These are phyloP conservation scores for Cyclocybe cylindracea DNA, from an alignment of 768 basidiomycete genomes.

Conservation along the genomic window DNA sequence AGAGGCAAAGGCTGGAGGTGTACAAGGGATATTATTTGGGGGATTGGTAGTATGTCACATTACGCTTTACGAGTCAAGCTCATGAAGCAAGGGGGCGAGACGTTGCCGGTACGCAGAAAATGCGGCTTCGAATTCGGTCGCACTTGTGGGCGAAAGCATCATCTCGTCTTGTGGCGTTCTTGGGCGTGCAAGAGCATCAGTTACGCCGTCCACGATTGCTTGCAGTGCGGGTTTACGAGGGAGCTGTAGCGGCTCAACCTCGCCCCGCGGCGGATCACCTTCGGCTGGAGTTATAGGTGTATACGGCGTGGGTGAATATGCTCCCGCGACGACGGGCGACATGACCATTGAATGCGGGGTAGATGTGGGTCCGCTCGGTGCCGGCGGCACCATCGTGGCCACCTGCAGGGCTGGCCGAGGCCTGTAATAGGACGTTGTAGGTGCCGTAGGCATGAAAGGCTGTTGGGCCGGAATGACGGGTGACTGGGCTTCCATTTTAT, in stretches of 20 bases:
- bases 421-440: no score
- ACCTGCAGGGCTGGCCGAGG: no score
- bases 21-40: not conserved
- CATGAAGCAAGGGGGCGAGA: constrained; percentile 10
- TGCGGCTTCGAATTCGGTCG: constrained; percentile 20
- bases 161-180: not conserved
- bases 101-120: constrained; percentile 18
- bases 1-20: no score
- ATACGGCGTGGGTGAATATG: no score
- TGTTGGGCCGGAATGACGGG: no score
- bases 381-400: no score
- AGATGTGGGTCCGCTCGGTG: no score
- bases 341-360: no score
- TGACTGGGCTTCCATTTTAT: no score
- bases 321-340: no score
- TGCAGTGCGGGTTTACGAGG: not conserved
- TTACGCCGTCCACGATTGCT: constrained; percentile 19
- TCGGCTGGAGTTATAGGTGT: not conserved
- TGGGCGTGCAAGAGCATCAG: constrained; percentile 12
- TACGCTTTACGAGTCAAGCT: constrained; percentile 4
- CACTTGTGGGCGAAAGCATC: constrained; percentile 6
- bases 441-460: no score
- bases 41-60: not conserved
- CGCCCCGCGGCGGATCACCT: not conserved
- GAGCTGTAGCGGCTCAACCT: not conserved